These are phyloP conservation scores for Stagonosporopsis rhizophila DNA, from an alignment of 2,329 filamentous ascomycete genomes.

Conservation along the genomic window DNA sequence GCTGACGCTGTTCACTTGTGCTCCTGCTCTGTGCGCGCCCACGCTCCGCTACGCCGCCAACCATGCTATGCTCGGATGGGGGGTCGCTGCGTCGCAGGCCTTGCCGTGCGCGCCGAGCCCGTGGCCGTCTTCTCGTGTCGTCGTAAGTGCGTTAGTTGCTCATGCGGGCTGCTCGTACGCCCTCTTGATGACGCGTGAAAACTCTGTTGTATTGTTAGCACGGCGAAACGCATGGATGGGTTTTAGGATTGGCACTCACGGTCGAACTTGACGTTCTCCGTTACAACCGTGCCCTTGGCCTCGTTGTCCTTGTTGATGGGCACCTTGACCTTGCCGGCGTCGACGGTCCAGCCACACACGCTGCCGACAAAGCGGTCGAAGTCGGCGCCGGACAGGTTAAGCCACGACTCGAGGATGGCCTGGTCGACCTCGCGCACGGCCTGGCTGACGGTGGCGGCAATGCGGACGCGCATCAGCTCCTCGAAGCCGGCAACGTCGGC, in stretches of 20 bases:
- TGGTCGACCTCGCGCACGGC: slow-evolving; percentile 77
- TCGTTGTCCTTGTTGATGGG: slow-evolving; percentile 90
- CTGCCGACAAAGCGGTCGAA: slow-evolving; percentile 60
- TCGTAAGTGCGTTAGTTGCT: slow-evolving; percentile 22
- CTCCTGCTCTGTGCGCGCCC: neutral
- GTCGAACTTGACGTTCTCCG: slow-evolving; percentile 92
- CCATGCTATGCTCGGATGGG: neutral
- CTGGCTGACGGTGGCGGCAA: slow-evolving; percentile 85
- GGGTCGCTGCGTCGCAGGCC: neutral
- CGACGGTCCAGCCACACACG: slow-evolving; percentile 81
- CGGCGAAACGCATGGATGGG: slow-evolving; percentile 21
- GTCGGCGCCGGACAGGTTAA: slow-evolving; percentile 55
- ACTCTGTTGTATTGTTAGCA: slow-evolving; percentile 33
- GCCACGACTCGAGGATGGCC: slow-evolving; percentile 57
- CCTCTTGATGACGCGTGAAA: slow-evolving; percentile 46
- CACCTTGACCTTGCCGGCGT: slow-evolving; percentile 71
- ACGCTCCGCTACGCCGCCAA: neutral
- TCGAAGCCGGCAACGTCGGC: slow-evolving; percentile 96
- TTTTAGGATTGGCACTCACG: slow-evolving; percentile 62
- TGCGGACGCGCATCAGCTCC: slow-evolving; percentile 87
- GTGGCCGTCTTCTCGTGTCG: slow-evolving; percentile 20
- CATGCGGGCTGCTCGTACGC: slow-evolving; percentile 49
- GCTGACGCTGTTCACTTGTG: neutral
- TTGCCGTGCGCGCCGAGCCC: neutral
- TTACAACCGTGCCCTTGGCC: slow-evolving; percentile 92